Base-by-base conservation (phyloP, 2,329 filamentous ascomycete species). In the Fusarium keratoplasticum region DNA sequence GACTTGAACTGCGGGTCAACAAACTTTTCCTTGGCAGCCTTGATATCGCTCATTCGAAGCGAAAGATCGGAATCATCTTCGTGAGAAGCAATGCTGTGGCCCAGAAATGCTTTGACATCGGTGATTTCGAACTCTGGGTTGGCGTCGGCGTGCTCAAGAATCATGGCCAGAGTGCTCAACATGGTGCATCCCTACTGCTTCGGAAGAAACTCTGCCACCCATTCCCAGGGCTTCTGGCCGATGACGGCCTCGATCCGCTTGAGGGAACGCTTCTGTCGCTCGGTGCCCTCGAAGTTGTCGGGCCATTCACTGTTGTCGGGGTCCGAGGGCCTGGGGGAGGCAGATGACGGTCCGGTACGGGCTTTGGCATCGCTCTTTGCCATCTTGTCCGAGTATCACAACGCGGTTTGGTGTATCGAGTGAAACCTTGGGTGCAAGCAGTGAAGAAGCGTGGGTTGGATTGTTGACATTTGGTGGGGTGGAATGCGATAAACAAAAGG, bases 201-300 rank as follows among this genome's bases (percentile, higher is more conserved):
- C 18, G 58, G 44, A 9, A 36, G 33, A 22, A 58, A 31, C 33
- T 44, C 65, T 2, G 25, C 11, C 6, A 69, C 11, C 67, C 67
- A 69, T 8, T 69, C 58, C 67, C 67, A 69, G 7, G 67, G 65
- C 38, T 69, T 69, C 9, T 40, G 14, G 10, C 50, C 33, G 9
- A 58, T n/a, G 5, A 22, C 33, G 1, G 1, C 5, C 14, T 69
- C 65, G n/a, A 69, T 69, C 2, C 67, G 58, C 2, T 36, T 9
- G 14, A 47, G 6, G n/a, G 18, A 20, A 16, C 66, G 66, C 5
- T 35, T 36, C 4, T 62, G 36, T n/a, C 35, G 36, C 7, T n/a
- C 20, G 2, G 16, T 11, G 11, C 11, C 9, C 14, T 33, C 40
- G 8, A 47, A 50, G 18, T 69, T 63, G 6, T n/a, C 2, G 6